These are phyloP conservation scores for Mycena galopus DNA, from an alignment of 768 basidiomycete genomes.

Conservation along the genomic window DNA sequence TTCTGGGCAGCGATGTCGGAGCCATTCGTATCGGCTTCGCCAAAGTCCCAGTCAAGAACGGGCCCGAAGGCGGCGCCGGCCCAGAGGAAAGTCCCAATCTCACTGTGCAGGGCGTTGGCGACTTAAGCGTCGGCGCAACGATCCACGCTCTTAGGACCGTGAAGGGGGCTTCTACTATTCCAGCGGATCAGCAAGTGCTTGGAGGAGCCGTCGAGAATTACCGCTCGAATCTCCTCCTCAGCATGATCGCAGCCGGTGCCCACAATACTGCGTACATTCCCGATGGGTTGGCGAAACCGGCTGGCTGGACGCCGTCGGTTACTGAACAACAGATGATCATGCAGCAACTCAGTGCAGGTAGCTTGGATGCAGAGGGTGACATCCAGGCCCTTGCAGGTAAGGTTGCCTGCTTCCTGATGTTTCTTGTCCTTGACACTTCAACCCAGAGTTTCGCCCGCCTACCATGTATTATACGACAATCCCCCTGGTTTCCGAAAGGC, in stretches of 20 bases:
- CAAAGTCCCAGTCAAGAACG: constrained; percentile 93
- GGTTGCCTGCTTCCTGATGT: constrained; percentile 44
- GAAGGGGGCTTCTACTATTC: constrained; percentile 92
- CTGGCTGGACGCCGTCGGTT: constrained; percentile 79
- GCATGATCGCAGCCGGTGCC: constrained; percentile 85
- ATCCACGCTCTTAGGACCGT: constrained; percentile 89
- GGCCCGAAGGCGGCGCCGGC: constrained; percentile 69
- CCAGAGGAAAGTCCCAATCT: constrained; percentile 75
- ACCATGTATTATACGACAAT: constrained; percentile 98
- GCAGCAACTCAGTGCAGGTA: constrained; percentile 88
- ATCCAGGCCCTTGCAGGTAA: constrained; percentile 88
- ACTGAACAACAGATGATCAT: constrained; percentile 98
- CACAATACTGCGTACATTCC: constrained; percentile 68
- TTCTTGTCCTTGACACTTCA: constrained; percentile 20
- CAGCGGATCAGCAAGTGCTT: constrained; percentile 93
- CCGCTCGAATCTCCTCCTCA: constrained; percentile 89
- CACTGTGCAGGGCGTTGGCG: constrained; percentile 85
- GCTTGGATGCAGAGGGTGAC: constrained; percentile 84
- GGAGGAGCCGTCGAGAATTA: constrained; percentile 96
- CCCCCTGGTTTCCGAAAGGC: constrained; percentile 88
- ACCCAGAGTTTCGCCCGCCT: constrained; percentile 88
- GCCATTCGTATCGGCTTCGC: constrained; percentile 98
- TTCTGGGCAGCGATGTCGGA: constrained; percentile 95
- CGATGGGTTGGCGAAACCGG: constrained; percentile 71
- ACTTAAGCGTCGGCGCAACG: constrained; percentile 87